Evolutionary conservation across 208 protist species (phyloP), one percentile per base, ranked within the genome.

Genomic region (Wallacemonas sp.): DNA sequence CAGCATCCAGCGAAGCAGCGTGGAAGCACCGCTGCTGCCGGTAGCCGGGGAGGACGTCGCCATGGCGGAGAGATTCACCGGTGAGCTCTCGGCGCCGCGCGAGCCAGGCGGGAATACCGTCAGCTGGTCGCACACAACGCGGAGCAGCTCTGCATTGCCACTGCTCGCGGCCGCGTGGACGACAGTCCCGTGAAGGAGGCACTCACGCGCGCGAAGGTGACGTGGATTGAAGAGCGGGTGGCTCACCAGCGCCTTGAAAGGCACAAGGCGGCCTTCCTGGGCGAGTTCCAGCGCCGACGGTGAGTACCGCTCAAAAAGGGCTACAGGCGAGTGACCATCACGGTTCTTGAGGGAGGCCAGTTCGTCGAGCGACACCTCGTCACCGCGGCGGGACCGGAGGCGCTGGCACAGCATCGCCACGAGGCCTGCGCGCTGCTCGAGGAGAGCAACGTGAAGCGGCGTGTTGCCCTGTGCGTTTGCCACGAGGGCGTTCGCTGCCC

Each of bases 221-320:
- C 55, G 32, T 37, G 54, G 52, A 6, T 44, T 66, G 63, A 91
- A 92, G n/a, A 95, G 67, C 53, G 81, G 91, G 74, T 95, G 89
- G 21, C 73, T 66, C 27, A 77, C 62, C 5, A 92, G 68, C 8
- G 83, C 70, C 57, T 77, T 70, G 22, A 92, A 45, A 4, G 77
- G 71, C 21, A 42, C 32, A 36, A 88, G 59, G 36, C 71, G 78
- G 26, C 89, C 89, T 33, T 85, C 74, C 12, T 60, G 42, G 59
- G 80, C 87, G 48, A 95, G 66, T 61, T 92, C 78, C 0, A 69
- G 9, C 39, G 90, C 71, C 2, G 83, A 79, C 5, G 85, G 83
- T 1, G 76, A 91, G 55, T 71, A 71, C 27, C 72, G 57, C 48
- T 57, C 53, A 63, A 93, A 95, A 15, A 95, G 66, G 4, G 76